Percentiles rank a stretch among this genome's conserved stretches.
Conservation (phyloP, 78 protist genomes). For the slime mould (Dictyostelium discoideum) region DNA sequence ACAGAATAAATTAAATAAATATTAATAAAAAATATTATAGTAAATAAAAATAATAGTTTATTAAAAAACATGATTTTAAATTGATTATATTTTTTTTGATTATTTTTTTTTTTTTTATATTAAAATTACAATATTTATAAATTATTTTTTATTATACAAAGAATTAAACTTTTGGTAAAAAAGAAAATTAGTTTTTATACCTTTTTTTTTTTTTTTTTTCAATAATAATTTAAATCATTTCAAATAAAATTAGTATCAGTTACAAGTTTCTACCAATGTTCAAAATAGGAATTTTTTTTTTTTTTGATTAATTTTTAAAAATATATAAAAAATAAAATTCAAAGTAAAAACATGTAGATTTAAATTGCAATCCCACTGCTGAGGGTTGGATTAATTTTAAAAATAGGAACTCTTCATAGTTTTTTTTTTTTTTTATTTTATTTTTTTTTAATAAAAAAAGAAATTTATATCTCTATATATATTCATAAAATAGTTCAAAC, state of each 20-base stretch:
- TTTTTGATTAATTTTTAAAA: too few species aligned
- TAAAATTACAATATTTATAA: background rate
- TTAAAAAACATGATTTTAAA: background rate
- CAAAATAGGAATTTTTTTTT: background rate
- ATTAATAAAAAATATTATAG: background rate
- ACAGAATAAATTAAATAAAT: background rate
- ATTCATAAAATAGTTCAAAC: too few species aligned
- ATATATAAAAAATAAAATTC: too few species aligned
- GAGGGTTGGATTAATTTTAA: too few species aligned
- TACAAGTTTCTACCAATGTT: background rate
- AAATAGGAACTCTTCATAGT: too few species aligned
- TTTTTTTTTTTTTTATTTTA: too few species aligned
- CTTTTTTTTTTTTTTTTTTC: background rate
- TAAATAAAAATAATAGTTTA: background rate
- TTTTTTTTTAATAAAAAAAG: too few species aligned
- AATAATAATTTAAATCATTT: background rate
- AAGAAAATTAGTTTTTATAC: background rate
- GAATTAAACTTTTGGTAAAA: background rate
- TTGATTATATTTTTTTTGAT: background rate
- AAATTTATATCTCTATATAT: too few species aligned
- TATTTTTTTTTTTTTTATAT: background rate
- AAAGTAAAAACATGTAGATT: background rate
- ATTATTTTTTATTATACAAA: background rate
- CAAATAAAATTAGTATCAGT: background rate
- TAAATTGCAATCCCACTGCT: too few species aligned